phyloP scores from a whole-genome alignment of 352 stramenopile species.

The Phytophthora pistaciae region DNA sequence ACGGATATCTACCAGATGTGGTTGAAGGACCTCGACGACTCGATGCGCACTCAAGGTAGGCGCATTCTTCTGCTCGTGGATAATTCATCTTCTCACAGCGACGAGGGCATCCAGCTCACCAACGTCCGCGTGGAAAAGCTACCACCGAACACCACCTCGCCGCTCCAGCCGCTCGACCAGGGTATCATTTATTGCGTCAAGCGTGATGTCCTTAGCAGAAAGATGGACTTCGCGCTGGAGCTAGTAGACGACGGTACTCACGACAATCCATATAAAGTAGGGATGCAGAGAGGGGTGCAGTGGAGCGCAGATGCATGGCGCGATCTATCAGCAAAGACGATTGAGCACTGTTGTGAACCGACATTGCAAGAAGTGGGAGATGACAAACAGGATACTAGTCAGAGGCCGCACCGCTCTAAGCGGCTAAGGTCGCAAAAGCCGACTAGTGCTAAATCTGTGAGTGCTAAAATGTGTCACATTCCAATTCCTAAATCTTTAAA shows the following conservation, averaged over 20 bases:
- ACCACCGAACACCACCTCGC: conserved; percentile 10
- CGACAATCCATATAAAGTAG: conserved; percentile 17
- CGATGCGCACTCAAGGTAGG: neutral
- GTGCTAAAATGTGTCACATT: neutral
- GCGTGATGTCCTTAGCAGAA: conserved; percentile 4
- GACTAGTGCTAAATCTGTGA: neutral
- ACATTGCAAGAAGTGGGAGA: too few species aligned
- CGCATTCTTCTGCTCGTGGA: conserved; percentile 6
- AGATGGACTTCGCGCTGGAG: conserved; percentile 15
- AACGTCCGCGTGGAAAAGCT: conserved; percentile 14
- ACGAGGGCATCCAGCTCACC: neutral
- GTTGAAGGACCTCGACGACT: too few species aligned
- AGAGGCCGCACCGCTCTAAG: neutral
- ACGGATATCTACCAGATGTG: too few species aligned
- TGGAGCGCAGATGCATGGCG: too few species aligned
- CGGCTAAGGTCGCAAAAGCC: neutral
- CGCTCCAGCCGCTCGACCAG: conserved; percentile 14
- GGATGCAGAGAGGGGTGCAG: conserved; percentile 9
- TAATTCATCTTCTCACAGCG: conserved; percentile 11
- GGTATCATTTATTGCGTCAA: conserved; percentile 21
- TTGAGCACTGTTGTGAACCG: too few species aligned
- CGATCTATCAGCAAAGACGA: too few species aligned
- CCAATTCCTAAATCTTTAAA: neutral
- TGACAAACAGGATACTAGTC: neutral
- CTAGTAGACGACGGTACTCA: conserved; percentile 5